Evolutionary conservation across 148 eudicot genomes (phyloP).

Genomic region (Rhododendron ferrugineum): DNA sequence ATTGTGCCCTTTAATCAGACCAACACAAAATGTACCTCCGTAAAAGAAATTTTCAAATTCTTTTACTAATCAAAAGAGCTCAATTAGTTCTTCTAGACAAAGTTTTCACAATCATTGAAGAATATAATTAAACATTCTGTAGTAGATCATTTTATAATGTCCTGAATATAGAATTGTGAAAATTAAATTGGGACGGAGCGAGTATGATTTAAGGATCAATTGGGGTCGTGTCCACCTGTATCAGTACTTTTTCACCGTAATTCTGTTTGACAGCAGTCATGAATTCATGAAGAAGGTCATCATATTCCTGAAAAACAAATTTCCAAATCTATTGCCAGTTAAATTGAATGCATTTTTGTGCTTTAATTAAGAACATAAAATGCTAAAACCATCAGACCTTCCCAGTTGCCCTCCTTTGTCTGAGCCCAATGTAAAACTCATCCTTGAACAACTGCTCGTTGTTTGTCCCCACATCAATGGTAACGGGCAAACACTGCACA

Average conservation of each 20-base stretch:
- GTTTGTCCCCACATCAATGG: conserved; percentile 91
- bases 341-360: neutral
- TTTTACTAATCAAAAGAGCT: neutral
- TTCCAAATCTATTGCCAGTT: neutral
- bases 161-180: neutral
- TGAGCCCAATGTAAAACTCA: conserved; percentile 87
- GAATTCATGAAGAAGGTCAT: conserved; percentile 74
- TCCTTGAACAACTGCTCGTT: conserved; percentile 67
- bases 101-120: neutral
- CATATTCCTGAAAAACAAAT: conserved; percentile 59
- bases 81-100: neutral
- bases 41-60: neutral
- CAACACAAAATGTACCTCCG: neutral
- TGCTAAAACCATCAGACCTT: conserved; percentile 33
- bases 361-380: neutral
- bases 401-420: conserved; percentile 78
- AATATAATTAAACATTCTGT: neutral
- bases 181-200: neutral
- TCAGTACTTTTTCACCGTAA: conserved; percentile 84
- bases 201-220: neutral
- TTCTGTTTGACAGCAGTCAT: conserved; percentile 89
- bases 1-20: neutral
- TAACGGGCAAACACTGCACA: conserved; percentile 76
- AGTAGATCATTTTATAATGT: neutral
- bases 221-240: conserved; percentile 44